A percentile compares a stretch with the other conserved stretches of the same genome.
Conservation (phyloP, 306 rosid genomes). For the Lathyrus oleraceus region DNA sequence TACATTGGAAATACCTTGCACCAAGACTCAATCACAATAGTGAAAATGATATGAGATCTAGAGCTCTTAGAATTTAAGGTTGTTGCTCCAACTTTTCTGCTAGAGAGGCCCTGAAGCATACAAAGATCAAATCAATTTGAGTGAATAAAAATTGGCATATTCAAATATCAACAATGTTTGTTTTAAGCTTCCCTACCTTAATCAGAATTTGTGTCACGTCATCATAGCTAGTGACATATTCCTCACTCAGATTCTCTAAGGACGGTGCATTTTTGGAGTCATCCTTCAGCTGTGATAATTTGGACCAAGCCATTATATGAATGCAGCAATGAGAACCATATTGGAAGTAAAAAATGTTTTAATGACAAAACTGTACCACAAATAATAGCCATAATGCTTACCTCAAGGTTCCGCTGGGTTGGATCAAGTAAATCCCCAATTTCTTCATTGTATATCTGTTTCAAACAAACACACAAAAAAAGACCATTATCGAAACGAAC, state of each 20-base stretch:
- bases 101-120: constrained; percentile 86
- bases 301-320: constrained; percentile 22
- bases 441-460: constrained; percentile 50
- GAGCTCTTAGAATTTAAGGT: constrained; percentile 88
- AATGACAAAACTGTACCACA: constrained; percentile 21
- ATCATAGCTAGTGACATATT: constrained; percentile 85
- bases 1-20: constrained; percentile 65
- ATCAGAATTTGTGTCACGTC: constrained; percentile 85
- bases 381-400: constrained; percentile 34
- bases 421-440: constrained; percentile 55
- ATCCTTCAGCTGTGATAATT: constrained; percentile 68
- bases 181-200: constrained; percentile 54
- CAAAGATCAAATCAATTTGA: constrained; percentile 17
- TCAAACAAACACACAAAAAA: neutral
- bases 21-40: constrained; percentile 87
- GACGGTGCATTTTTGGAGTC: constrained; percentile 67
- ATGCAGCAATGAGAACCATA: neutral
- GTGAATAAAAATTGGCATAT: neutral
- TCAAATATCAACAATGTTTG: constrained; percentile 5
- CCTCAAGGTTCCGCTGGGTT: constrained; percentile 79
- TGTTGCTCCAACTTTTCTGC: constrained; percentile 93
- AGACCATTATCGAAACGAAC: constrained; percentile 45
- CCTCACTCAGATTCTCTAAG: constrained; percentile 87
- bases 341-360: constrained; percentile 1
- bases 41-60: constrained; percentile 85